A percentile compares a stretch with the other conserved stretches of the same genome.
Conservation (phyloP, 176 grass and related monocot genomes). For the Saccharum officinarum region DNA sequence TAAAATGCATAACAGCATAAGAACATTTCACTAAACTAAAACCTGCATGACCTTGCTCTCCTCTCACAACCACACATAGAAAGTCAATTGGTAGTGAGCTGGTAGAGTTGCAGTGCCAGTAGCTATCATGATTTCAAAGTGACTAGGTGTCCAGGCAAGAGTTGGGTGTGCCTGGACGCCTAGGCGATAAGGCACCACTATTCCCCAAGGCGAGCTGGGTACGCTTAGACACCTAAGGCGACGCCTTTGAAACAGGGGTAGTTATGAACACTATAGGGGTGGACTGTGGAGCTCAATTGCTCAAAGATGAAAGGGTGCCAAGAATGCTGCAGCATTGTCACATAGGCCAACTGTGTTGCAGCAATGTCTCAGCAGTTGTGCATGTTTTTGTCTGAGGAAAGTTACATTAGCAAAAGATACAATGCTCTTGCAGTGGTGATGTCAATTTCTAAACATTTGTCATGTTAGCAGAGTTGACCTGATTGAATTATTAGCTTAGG, state of each 20-base stretch:
- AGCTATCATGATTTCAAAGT: background rate
- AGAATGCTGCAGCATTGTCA: background rate
- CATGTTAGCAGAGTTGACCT: background rate
- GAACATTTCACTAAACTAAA: background rate
- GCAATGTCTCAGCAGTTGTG: background rate
- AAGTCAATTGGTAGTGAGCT: background rate
- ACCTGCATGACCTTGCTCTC: background rate
- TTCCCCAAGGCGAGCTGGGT: too few species aligned
- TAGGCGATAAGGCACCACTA: background rate
- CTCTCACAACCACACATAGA: background rate
- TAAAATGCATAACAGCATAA: background rate
- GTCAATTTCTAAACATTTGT: background rate
- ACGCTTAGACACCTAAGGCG: too few species aligned
- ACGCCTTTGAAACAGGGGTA: background rate
- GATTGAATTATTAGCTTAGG: background rate
- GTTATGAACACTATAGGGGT: background rate
- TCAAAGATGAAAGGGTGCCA: slow-evolving; percentile 5
- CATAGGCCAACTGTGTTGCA: background rate
- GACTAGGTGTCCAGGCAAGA: background rate
- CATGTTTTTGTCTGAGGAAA: background rate
- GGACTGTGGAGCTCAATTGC: background rate
- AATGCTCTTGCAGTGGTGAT: background rate
- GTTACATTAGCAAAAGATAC: slow-evolving; percentile 1
- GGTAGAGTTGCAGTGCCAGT: slow-evolving; percentile 7
- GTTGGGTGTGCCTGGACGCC: background rate